A percentile compares a stretch with the other conserved stretches of the same genome.
These are phyloP conservation scores for Dothidotthia symphoricarpi DNA, from an alignment of 2,329 filamentous ascomycete species.

Conservation along the genomic window DNA sequence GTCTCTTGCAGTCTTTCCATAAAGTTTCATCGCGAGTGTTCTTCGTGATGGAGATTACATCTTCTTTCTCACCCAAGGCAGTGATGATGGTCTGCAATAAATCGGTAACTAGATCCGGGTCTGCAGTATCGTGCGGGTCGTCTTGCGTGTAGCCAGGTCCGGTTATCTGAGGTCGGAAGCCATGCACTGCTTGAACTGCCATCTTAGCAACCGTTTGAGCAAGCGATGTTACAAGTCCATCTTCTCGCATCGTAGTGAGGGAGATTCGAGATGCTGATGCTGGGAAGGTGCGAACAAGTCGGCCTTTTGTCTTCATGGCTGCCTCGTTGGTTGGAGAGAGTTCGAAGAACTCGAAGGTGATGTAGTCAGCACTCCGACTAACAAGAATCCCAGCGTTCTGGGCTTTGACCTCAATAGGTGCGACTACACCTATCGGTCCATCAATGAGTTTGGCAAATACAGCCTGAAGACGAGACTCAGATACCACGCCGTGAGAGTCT, in stretches of 20 bases:
- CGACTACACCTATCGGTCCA: slow-evolving; percentile 3
- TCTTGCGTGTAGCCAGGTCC: slow-evolving; percentile 42
- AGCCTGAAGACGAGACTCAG: slow-evolving; percentile 8
- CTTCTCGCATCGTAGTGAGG: slow-evolving; percentile 17
- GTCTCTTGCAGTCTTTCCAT: slow-evolving; percentile 40
- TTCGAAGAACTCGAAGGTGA: slow-evolving; percentile 50
- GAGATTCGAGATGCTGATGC: slow-evolving; percentile 40
- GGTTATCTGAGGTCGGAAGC: slow-evolving; percentile 34
- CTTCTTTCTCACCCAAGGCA: slow-evolving; percentile 36
- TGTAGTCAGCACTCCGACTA: slow-evolving; percentile 15
- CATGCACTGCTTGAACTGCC: slow-evolving; percentile 35
- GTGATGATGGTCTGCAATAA: slow-evolving; percentile 46
- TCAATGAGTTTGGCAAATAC: slow-evolving; percentile 16
- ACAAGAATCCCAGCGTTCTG: slow-evolving; percentile 53
- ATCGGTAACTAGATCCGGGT: slow-evolving; percentile 55
- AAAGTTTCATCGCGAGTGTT: slow-evolving; percentile 56
- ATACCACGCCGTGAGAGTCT: slow-evolving; percentile 11
- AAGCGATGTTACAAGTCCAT: slow-evolving; percentile 21
- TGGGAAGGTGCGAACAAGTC: slow-evolving; percentile 49
- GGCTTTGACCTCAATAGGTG: slow-evolving; percentile 44
- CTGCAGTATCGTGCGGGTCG: slow-evolving; percentile 51
- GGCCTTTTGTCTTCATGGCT: slow-evolving; percentile 41
- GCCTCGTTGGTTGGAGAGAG: slow-evolving; percentile 43
- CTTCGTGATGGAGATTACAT: slow-evolving; percentile 46
- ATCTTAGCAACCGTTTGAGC: slow-evolving; percentile 38